Base-by-base conservation (phyloP, 192 early-diverging fungal genomes). In the Entomortierella lignicola region DNA sequence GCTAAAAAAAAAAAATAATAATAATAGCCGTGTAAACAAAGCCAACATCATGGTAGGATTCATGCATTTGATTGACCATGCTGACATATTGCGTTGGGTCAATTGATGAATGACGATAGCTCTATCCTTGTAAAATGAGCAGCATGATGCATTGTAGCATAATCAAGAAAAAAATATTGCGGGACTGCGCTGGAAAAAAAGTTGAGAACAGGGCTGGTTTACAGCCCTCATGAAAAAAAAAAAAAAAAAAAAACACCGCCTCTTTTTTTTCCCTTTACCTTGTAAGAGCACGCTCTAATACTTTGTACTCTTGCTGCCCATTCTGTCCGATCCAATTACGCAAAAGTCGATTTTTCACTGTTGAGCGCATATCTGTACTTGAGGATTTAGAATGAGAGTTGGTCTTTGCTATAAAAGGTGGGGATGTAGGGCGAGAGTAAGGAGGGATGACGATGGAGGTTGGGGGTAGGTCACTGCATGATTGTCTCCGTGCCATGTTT, bases 291-390 rank as follows among this genome's bases (percentile, higher is more conserved):
- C 75, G 66, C 44, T 79, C 75, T 30, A 79, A 51, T 26, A 79
- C 63, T 43, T 79, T 79, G 41, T 79, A 79, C 29, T 79, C 67
- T 23, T 79, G 75, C 31, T 69, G 75, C 5, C 75, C 75, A 59
- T 32, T 79, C 34, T 79, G 75, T 23, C 75, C 66, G 26, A 79
- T 79, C 75, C 67, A 79, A 18, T 79, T 79, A 13, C 75, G 66
- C 61, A 79, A 66, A 27, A 79, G 62, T n/a, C 75, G 66, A 58
- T 41, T 70, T 63, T 79, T 79, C 37, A 79, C 75, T 18, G 75
- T 70, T 4, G 75, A 52, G 7, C 75, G 75, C 75, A 79, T 79
- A 21, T 79, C 75, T n/a, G 48, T 70, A 67, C 75, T 70, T 23
- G 57, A 56, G 2, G 75, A 70, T 55, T 70, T 69, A 8, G 75